Evolutionary conservation across 441 rosid species (phyloP), one percentile per base, ranked within the genome.

Genomic region (Jatropha multifida): DNA sequence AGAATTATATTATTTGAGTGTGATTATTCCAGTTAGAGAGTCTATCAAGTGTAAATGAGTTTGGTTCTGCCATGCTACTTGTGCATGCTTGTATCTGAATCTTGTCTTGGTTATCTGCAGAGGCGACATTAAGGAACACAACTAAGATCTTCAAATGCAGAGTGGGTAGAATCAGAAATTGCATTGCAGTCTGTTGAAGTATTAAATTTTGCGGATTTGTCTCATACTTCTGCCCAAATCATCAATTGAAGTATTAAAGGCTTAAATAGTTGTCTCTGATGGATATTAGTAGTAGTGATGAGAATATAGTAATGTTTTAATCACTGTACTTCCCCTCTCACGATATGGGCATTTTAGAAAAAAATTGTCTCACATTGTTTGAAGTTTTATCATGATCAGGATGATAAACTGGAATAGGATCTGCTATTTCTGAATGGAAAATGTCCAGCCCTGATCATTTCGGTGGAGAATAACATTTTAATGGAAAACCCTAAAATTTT

Each of bases 61-160:
- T 67, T 67, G 18, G 14, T 17, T 20, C 61, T 56, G 27, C 26
- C 10, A 2, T 26, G 61, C 32, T 15, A n/a, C 13, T 60, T 20
- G 5, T 58, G 3, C 14, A 4, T 23, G 59, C 26, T 49, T 75
- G 11, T 44, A 8, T 5, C 51, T 44, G 7, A 44, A 44, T 7
- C 70, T 7, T 46, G 49, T 68, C 41, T 55, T 75, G 41, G 32
- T 52, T 46, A 32, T 74, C 65, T 78, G 85, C 89, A 85, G 89
- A 77, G 83, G 77, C 79, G 56, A 81, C 72, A 76, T 55, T 86
- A 78, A 75, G 54, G 51, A 58, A 32, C 49, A 69, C 51, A 42
- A 54, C 17, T 42, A 38, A 38, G n/a, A 44, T 52, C 69, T 51
- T 75, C 68, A 23, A 7, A 40, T 42, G 7, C n/a, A n/a, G 18